These are phyloP conservation scores for Verbascum thapsus DNA, from an alignment of 257 asterid species.

Conservation along the genomic window DNA sequence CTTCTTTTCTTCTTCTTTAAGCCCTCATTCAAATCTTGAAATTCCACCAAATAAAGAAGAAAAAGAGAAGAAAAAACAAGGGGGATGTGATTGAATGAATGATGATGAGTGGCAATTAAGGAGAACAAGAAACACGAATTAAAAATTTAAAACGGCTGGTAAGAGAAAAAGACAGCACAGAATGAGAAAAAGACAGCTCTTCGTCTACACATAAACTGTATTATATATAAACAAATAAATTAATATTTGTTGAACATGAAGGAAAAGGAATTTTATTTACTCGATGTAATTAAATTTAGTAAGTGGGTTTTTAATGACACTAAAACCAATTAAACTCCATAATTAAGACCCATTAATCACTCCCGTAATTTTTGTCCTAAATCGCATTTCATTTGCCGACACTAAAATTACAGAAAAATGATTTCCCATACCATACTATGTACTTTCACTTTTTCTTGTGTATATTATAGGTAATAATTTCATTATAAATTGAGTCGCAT, in stretches of 20 bases:
- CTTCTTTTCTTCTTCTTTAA: conserved; percentile 33
- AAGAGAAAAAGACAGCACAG: conserved; percentile 63
- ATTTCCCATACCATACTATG: too few relatives aligned
- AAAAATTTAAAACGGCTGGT: conserved; percentile 41
- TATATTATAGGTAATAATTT: not conserved
- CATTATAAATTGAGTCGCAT: not conserved
- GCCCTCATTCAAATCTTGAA: conserved; percentile 35
- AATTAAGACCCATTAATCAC: conserved; percentile 41
- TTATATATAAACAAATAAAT: not conserved
- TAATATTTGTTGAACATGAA: not conserved
- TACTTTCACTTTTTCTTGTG: not conserved
- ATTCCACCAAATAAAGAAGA: conserved; percentile 26
- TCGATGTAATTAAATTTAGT: conserved; percentile 25
- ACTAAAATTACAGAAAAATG: conserved; percentile 18
- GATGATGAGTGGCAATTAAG: conserved; percentile 55
- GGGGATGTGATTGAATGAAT: conserved; percentile 33
- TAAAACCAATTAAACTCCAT: conserved; percentile 24
- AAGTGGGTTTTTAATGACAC: conserved; percentile 19
- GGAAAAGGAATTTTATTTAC: not conserved
- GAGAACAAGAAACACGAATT: conserved; percentile 24
- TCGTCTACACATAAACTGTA: conserved; percentile 23
- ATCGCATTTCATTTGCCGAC: conserved; percentile 48
- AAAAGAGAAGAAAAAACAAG: not conserved
- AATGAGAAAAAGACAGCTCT: conserved; percentile 49
- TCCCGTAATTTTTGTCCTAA: conserved; percentile 30